Evolutionary conservation across 2,329 filamentous ascomycete genomes (phyloP).

Genomic region (Xylaria sp.): DNA sequence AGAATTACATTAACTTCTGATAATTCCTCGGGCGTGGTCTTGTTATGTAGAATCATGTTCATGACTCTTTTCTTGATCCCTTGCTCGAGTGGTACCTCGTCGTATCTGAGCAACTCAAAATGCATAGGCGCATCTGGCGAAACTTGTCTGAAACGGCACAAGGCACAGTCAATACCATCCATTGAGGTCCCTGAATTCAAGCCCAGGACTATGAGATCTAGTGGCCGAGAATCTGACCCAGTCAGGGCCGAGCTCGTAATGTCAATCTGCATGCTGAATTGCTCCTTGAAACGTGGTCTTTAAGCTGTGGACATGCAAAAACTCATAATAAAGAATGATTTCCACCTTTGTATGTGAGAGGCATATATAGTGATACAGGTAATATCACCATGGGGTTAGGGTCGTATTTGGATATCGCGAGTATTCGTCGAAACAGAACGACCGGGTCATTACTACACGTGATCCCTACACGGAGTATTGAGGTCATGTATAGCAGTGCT

Average conservation of each 20-base stretch:
- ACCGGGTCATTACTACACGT: too few relatives aligned
- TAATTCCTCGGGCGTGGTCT: conserved; percentile 63
- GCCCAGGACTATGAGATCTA: conserved; percentile 65
- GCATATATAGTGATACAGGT: not conserved
- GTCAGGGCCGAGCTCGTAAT: conserved; percentile 8
- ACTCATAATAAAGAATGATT: not conserved
- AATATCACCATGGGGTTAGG: not conserved
- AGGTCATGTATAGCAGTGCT: not conserved
- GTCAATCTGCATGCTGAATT: not conserved
- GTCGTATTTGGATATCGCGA: conserved; percentile 9
- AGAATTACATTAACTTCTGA: conserved; percentile 68
- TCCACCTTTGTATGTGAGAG: conserved; percentile 1
- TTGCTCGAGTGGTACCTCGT: conserved; percentile 64
- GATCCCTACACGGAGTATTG: too few relatives aligned
- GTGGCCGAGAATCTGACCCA: conserved; percentile 24
- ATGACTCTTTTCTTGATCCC: conserved; percentile 67
- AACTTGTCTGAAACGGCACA: conserved; percentile 66
- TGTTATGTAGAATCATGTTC: conserved; percentile 66
- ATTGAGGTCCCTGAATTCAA: conserved; percentile 65
- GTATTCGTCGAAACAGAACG: not conserved
- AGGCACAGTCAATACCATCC: conserved; percentile 69
- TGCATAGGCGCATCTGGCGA: conserved; percentile 63
- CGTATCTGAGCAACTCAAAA: conserved; percentile 67
- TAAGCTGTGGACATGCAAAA: not conserved
- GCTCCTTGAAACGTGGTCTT: not conserved